phyloP scores from a whole-genome alignment of 257 asterid species.

The Lycium ferocissimum region DNA sequence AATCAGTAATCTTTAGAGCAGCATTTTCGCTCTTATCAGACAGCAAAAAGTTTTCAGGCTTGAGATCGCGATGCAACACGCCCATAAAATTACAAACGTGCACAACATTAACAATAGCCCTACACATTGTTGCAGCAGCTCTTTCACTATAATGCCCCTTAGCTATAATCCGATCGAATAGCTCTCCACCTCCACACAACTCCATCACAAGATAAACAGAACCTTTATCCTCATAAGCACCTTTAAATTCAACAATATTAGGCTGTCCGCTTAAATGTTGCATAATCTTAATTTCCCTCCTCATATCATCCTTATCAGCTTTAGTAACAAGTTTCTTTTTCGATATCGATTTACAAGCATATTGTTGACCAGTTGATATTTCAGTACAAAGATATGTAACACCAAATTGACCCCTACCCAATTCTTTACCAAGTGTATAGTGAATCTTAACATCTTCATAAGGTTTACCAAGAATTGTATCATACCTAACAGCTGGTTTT shows the following conservation, averaged over 20 bases:
- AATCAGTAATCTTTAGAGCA: constrained; percentile 75
- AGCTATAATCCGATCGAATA: constrained; percentile 73
- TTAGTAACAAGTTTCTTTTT: constrained; percentile 68
- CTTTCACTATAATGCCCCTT: constrained; percentile 78
- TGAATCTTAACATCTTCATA: constrained; percentile 59
- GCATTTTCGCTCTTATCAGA: constrained; percentile 66
- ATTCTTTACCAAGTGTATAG: constrained; percentile 66
- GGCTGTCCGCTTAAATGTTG: constrained; percentile 88
- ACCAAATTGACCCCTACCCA: constrained; percentile 86
- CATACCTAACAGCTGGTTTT: constrained; percentile 37
- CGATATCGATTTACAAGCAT: constrained; percentile 83
- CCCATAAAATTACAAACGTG: constrained; percentile 88
- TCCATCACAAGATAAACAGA: constrained; percentile 86
- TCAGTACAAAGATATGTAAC: constrained; percentile 71
- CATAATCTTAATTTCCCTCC: constrained; percentile 82
- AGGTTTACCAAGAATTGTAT: constrained; percentile 69
- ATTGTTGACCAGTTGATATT: constrained; percentile 49
- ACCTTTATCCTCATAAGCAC: constrained; percentile 74
- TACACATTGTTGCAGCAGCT: constrained; percentile 71
- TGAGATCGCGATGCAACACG: constrained; percentile 80
- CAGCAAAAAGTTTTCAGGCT: constrained; percentile 82
- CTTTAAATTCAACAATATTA: constrained; percentile 76
- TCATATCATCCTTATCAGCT: constrained; percentile 78
- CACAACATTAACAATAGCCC: constrained; percentile 75
- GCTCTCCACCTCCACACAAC: constrained; percentile 85